phyloP scores from a whole-genome alignment of 2,329 filamentous ascomycete species.

The Colletotrichum somersetense region DNA sequence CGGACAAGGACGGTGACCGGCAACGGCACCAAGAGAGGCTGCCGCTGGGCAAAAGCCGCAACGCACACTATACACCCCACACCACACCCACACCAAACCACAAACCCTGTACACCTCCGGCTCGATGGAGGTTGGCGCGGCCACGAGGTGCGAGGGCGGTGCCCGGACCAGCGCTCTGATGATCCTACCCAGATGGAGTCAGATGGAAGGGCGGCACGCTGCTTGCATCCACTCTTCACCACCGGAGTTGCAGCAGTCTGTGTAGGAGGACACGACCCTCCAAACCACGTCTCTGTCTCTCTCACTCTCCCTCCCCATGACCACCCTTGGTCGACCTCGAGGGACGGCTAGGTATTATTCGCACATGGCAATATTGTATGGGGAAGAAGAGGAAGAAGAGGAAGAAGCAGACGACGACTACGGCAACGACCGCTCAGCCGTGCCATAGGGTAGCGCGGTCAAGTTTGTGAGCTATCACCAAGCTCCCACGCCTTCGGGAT shows the following conservation, averaged over 20 bases:
- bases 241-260: constrained; percentile 11
- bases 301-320: not conserved
- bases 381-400: too few relatives aligned
- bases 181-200: constrained; percentile 37
- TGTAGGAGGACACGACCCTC: constrained; percentile 2
- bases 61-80: not conserved
- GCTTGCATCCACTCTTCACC: constrained; percentile 23
- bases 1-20: constrained; percentile 25
- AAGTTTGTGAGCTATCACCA: not conserved
- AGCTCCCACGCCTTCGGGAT: not conserved
- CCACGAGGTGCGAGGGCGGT: constrained; percentile 36
- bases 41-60: constrained; percentile 16
- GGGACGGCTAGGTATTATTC: not conserved
- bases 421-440: not conserved
- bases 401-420: not conserved
- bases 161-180: constrained; percentile 38
- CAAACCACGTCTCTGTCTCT: not conserved
- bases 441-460: constrained; percentile 4
- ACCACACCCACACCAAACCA: not conserved
- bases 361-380: not conserved
- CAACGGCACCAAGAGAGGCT: constrained; percentile 20
- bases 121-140: constrained; percentile 29
- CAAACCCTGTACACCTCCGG: constrained; percentile 16
- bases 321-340: constrained; percentile 23
- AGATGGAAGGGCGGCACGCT: constrained; percentile 23